Conservation (phyloP, 495 filamentous ascomycete genomes). For the Aspergillus bertholletiae region DNA sequence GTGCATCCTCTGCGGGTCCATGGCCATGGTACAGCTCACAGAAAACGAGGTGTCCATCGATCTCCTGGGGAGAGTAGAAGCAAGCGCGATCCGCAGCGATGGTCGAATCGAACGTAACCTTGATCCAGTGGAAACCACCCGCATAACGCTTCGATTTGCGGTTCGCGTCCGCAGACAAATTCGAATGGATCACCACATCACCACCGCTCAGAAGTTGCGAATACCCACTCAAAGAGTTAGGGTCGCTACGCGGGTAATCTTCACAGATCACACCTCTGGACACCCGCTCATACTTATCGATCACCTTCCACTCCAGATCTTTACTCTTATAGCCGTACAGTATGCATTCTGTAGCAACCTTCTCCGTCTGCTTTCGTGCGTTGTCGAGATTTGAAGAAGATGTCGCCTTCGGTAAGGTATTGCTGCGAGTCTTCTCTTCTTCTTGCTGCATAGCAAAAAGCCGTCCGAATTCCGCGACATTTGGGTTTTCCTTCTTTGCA, state of each 20-base stretch:
- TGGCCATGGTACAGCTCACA: conserved; percentile 73
- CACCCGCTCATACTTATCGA: conserved; percentile 79
- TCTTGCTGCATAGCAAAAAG: conserved; percentile 44
- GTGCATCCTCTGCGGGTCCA: conserved; percentile 62
- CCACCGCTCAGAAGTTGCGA: conserved; percentile 55
- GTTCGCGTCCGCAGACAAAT: conserved; percentile 65
- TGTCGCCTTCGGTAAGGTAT: conserved; percentile 38
- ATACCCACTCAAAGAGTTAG: conserved; percentile 50
- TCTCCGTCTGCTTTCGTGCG: conserved; percentile 41
- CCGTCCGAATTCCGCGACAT: conserved; percentile 48
- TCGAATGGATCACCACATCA: conserved; percentile 57
- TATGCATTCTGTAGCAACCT: conserved; percentile 75
- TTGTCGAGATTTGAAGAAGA: conserved; percentile 41
- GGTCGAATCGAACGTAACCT: conserved; percentile 83
- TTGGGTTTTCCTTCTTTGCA: conserved; percentile 56
- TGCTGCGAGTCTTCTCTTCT: conserved; percentile 31
- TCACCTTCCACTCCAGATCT: conserved; percentile 74
- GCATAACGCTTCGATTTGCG: conserved; percentile 70
- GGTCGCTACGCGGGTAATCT: conserved; percentile 71
- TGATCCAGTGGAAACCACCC: conserved; percentile 86
- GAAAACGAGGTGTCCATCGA: conserved; percentile 72
- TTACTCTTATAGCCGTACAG: conserved; percentile 75
- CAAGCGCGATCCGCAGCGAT: conserved; percentile 74
- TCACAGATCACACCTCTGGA: conserved; percentile 75
- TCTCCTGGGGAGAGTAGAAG: conserved; percentile 70